Conservation (phyloP, 805 yeast genomes). For the Grigorovia yakushimaensis region DNA sequence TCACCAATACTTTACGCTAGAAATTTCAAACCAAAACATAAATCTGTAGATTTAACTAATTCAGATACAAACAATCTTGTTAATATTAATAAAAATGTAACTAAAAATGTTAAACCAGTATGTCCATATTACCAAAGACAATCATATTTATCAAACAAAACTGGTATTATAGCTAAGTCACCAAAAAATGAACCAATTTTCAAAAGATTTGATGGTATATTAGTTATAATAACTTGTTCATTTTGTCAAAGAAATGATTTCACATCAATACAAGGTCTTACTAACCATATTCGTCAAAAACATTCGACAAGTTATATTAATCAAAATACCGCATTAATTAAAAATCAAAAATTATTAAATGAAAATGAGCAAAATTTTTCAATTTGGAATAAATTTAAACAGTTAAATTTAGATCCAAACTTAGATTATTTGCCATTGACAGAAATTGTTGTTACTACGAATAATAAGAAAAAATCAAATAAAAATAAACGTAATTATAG, state of each 20-base stretch:
- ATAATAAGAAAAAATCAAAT: neutral
- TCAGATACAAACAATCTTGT: neutral
- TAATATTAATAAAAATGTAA: neutral
- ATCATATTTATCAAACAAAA: slow-evolving; percentile 34
- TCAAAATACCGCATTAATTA: slow-evolving; percentile 65
- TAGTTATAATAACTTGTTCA: slow-evolving; percentile 59
- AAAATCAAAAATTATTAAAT: slow-evolving; percentile 46
- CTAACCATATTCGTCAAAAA: slow-evolving; percentile 66
- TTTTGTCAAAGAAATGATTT: slow-evolving; percentile 60
- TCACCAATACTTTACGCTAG: slow-evolving; percentile 3
- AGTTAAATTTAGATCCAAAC: slow-evolving; percentile 18
- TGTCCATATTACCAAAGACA: slow-evolving; percentile 14
- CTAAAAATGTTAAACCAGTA: slow-evolving; percentile 4
- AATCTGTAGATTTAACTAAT: neutral
- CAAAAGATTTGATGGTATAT: slow-evolving; percentile 58
- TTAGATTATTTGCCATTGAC: slow-evolving; percentile 19
- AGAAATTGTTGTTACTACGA: neutral
- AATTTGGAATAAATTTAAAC: slow-evolving; percentile 20
- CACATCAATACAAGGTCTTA: slow-evolving; percentile 71
- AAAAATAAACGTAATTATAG: neutral
- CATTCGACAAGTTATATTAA: slow-evolving; percentile 62
- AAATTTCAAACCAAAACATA: neutral
- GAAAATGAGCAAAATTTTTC: slow-evolving; percentile 18
- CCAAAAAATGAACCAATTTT: slow-evolving; percentile 43
- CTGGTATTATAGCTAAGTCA: slow-evolving; percentile 38